Evolutionary conservation across 108 stramenopile genomes (phyloP).

Genomic region (Skeletonema tropicum): DNA sequence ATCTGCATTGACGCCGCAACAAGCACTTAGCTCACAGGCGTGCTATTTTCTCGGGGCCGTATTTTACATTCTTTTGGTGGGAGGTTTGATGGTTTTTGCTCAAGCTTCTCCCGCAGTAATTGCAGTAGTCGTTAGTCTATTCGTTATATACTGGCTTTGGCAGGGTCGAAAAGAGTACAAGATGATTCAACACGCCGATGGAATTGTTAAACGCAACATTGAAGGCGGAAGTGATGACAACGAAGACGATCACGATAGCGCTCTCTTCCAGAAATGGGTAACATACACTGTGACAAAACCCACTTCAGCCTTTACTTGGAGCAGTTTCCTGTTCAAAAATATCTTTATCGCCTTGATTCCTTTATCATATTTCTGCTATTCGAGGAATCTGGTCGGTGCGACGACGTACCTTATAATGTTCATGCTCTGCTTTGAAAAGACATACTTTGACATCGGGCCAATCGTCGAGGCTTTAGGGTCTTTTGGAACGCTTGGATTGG

Average conservation of each 20-base stretch:
- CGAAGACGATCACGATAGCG: background rate
- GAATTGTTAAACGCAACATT: background rate
- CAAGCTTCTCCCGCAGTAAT: background rate
- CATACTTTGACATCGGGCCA: conserved; percentile 5
- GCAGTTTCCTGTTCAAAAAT: background rate
- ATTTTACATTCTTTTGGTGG: conserved; percentile 14
- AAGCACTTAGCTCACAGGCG: background rate
- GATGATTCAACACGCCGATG: background rate
- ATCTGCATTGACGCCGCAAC: conserved; percentile 8
- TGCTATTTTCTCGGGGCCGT: conserved; percentile 10
- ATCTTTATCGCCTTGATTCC: conserved; percentile 5
- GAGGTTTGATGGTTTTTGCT: conserved; percentile 10
- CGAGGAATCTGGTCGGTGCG: conserved; percentile 21
- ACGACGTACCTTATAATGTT: conserved; percentile 24
- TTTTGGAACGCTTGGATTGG: background rate
- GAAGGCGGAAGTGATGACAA: conserved; percentile 3
- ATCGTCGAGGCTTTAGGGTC: conserved; percentile 10
- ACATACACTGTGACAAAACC: conserved; percentile 17
- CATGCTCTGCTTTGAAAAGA: conserved; percentile 8
- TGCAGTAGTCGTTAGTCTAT: background rate
- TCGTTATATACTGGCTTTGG: conserved; percentile 7
- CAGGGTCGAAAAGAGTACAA: background rate
- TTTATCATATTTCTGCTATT: conserved; percentile 10
- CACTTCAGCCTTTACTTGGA: background rate
- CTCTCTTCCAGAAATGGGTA: conserved; percentile 17